phyloP scores from a whole-genome alignment of 768 basidiomycete species.

The Floccularia luteovirens region DNA sequence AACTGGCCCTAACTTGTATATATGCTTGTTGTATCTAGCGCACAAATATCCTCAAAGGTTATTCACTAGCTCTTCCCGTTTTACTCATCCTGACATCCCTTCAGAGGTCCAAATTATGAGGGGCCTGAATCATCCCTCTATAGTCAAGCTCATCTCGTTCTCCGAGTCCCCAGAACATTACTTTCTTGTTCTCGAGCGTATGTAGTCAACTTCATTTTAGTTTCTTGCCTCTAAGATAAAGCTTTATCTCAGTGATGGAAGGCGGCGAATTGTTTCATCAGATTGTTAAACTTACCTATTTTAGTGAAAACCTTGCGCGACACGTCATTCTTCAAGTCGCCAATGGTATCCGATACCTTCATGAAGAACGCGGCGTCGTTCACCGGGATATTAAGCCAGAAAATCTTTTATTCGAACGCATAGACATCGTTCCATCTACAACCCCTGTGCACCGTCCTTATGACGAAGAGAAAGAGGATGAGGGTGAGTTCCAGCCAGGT shows the following conservation, averaged over 20 bases:
- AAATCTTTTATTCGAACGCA: constrained; percentile 89
- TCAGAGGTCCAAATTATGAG: constrained; percentile 99
- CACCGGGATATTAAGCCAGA: constrained; percentile 99
- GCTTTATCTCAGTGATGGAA: constrained; percentile 69
- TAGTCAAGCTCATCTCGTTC: constrained; percentile 89
- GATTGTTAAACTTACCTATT: constrained; percentile 98
- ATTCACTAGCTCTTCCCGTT: constrained; percentile 7
- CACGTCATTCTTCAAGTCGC: constrained; percentile 97
- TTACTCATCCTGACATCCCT: constrained; percentile 8
- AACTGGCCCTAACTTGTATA: constrained; percentile 19
- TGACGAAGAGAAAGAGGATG: constrained; percentile 98
- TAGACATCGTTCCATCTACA: constrained; percentile 86
- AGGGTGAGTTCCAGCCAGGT: constrained; percentile 90
- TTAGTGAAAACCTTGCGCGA: constrained; percentile 93
- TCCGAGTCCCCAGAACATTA: constrained; percentile 91
- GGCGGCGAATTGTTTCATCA: constrained; percentile 99
- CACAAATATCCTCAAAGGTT: constrained; percentile 94
- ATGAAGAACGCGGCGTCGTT: constrained; percentile 96
- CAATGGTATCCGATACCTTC: constrained; percentile 88
- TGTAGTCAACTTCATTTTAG: constrained; percentile 19
- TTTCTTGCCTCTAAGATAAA: constrained; percentile 9
- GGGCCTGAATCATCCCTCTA: constrained; percentile 82
- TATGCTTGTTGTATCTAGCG: constrained; percentile 68
- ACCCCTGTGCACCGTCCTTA: constrained; percentile 72
- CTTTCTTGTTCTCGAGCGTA: constrained; percentile 88